A percentile compares a stretch with the other conserved stretches of the same genome.
Evolutionary conservation across 345 rosid genomes (phyloP).

Genomic region (Linum trigynum): DNA sequence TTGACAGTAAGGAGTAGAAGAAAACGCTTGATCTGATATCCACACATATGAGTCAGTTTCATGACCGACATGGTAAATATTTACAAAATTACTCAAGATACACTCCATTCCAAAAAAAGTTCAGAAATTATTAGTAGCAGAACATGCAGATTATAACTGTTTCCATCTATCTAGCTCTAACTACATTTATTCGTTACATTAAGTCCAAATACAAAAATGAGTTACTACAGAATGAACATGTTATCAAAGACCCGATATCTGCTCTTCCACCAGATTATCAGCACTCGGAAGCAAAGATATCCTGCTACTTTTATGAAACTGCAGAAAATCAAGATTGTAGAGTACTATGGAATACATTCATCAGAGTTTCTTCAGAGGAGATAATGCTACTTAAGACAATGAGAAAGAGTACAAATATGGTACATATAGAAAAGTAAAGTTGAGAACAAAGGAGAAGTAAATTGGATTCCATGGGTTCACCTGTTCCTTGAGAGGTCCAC

Average conservation of each 20-base stretch:
- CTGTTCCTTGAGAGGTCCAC: conserved; percentile 61
- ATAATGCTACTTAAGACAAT: background rate
- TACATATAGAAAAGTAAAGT: background rate
- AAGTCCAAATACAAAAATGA: no score
- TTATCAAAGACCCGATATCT: background rate
- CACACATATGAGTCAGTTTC: conserved; percentile 20
- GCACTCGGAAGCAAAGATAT: background rate
- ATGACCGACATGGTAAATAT: background rate
- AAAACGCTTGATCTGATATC: conserved; percentile 65
- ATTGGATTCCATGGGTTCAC: conserved; percentile 18
- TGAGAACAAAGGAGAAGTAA: background rate
- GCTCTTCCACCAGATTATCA: background rate
- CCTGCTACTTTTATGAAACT: background rate
- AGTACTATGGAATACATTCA: background rate
- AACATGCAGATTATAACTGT: background rate
- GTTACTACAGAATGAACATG: no score
- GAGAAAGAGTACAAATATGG: background rate
- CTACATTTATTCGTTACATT: no score
- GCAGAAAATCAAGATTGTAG: background rate
- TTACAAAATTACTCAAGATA: background rate
- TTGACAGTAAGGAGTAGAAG: conserved; percentile 62
- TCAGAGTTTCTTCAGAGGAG: background rate
- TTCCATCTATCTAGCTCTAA: background rate
- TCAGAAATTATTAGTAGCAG: background rate
- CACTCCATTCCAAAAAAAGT: background rate